Conservation (phyloP, 345 rosid genomes). For the Combretum micranthum region DNA sequence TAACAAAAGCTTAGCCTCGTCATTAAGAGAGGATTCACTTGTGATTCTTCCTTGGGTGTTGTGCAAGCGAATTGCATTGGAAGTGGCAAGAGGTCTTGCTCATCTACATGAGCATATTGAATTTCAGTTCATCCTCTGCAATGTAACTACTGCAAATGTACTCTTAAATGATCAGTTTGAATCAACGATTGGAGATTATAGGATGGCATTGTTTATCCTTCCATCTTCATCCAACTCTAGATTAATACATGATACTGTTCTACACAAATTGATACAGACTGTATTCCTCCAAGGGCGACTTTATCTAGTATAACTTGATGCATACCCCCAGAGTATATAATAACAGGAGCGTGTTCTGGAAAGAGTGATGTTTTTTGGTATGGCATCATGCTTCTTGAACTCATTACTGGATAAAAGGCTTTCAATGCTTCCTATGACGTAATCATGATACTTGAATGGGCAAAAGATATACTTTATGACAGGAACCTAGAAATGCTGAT, state of each 20-base stretch:
- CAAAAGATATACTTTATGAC: neutral
- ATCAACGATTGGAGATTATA: neutral
- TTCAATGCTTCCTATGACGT: neutral
- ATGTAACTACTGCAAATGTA: constrained; percentile 1
- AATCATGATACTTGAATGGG: constrained; percentile 1
- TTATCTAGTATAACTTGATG: neutral
- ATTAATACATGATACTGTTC: neutral
- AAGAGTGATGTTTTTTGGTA: constrained; percentile 6
- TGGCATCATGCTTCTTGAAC: neutral
- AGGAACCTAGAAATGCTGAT: neutral
- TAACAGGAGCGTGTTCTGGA: neutral
- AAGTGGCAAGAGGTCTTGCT: constrained; percentile 1
- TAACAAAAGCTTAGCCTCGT: neutral
- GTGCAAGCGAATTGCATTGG: neutral
- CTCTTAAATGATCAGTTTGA: constrained; percentile 4
- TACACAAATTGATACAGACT: neutral
- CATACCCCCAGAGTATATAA: neutral
- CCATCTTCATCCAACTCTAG: neutral
- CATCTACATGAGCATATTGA: neutral
- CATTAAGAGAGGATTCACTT: neutral
- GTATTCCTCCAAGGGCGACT: too few relatives aligned
- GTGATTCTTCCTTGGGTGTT: constrained; percentile 1
- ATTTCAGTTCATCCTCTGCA: neutral
- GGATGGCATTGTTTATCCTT: neutral
- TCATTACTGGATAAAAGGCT: neutral